phyloP scores from a whole-genome alignment of 140 eudicot genomes.

The Erigeron philadelphicus region DNA sequence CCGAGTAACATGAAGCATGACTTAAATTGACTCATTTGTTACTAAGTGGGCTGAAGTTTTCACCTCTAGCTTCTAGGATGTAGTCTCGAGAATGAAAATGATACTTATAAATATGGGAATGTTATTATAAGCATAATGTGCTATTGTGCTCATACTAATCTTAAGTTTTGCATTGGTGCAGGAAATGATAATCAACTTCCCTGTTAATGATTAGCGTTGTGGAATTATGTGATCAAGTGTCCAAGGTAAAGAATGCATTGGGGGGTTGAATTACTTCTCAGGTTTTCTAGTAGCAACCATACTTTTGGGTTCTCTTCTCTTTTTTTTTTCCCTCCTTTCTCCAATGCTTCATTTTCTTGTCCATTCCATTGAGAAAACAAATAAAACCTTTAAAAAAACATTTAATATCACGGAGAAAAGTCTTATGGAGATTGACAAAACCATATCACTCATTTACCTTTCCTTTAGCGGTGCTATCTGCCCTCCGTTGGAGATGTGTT shows the following conservation, averaged over 20 bases:
- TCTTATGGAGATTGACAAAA: constrained; percentile 17
- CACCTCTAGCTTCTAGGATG: too few species aligned
- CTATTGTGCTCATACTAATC: constrained; percentile 4
- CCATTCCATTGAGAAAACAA: constrained; percentile 24
- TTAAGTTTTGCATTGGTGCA: constrained; percentile 31
- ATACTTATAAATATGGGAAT: neutral
- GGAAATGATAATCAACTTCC: constrained; percentile 59
- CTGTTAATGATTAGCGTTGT: constrained; percentile 38
- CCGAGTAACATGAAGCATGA: too few species aligned
- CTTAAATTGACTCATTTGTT: neutral
- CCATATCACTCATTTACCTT: constrained; percentile 20
- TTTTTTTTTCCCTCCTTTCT: neutral
- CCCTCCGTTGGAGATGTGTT: constrained; percentile 21
- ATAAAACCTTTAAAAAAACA: constrained; percentile 15
- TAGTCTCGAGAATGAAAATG: neutral
- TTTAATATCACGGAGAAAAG: constrained; percentile 25
- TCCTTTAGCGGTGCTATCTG: constrained; percentile 9
- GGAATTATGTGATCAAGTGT: constrained; percentile 12
- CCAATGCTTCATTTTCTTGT: constrained; percentile 23
- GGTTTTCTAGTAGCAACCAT: constrained; percentile 19
- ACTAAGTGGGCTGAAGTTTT: neutral
- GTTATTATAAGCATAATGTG: neutral
- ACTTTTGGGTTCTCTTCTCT: constrained; percentile 14
- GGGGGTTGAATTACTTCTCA: constrained; percentile 18
- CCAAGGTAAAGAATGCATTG: constrained; percentile 30